phyloP scores from a whole-genome alignment of 768 basidiomycete species.

The Boletus vinaceobasis region DNA sequence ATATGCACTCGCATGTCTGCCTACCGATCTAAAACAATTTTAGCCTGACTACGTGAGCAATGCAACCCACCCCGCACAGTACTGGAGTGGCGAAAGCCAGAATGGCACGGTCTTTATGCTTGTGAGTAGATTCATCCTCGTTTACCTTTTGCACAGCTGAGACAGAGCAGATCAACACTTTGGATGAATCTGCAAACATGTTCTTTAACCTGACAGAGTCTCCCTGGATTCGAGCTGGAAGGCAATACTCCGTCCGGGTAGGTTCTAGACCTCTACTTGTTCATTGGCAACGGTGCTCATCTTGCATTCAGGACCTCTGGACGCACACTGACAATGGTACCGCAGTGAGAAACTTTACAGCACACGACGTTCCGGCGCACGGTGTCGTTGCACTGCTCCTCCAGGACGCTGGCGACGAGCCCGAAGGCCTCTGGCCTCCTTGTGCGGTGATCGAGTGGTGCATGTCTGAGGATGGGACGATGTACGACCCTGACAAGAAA shows the following conservation, averaged over 20 bases:
- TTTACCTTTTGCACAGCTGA: background rate
- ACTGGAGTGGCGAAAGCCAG: conserved; percentile 65
- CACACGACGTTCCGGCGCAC: conserved; percentile 54
- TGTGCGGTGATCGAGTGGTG: conserved; percentile 60
- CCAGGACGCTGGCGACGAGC: conserved; percentile 66
- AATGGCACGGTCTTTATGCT: conserved; percentile 69
- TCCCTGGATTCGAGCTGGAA: conserved; percentile 66
- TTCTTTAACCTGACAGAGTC: conserved; percentile 65
- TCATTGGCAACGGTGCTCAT: background rate
- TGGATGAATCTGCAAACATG: conserved; percentile 54
- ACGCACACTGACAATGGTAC: conserved; percentile 69
- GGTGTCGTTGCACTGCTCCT: conserved; percentile 67
- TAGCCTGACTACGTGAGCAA: conserved; percentile 39
- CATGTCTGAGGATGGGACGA: conserved; percentile 55
- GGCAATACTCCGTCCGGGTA: conserved; percentile 63
- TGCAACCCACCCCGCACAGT: conserved; percentile 58
- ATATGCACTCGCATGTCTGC: background rate
- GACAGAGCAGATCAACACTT: conserved; percentile 50
- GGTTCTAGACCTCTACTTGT: conserved; percentile 14
- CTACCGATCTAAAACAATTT: background rate
- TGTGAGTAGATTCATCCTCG: conserved; percentile 31
- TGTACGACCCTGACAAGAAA: conserved; percentile 29
- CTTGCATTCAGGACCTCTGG: conserved; percentile 58
- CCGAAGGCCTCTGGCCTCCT: conserved; percentile 51
- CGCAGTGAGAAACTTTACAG: conserved; percentile 56